Evolutionary conservation across 2,329 filamentous ascomycete species (phyloP).

Genomic region (Fusarium ambrosium): DNA sequence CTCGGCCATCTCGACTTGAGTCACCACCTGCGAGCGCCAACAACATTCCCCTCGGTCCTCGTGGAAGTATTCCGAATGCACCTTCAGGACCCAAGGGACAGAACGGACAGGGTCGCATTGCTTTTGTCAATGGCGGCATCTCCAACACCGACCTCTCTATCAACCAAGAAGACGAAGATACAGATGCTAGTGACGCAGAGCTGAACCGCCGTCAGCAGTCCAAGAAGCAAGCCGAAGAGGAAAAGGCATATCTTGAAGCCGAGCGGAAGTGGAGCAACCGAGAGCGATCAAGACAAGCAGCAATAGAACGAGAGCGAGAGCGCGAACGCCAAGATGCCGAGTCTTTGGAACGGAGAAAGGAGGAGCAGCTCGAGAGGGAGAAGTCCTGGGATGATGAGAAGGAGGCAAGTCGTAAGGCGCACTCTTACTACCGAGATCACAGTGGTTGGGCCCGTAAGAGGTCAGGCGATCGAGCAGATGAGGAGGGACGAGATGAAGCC

Average conservation of each 20-base stretch:
- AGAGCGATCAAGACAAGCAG: slow-evolving; percentile 85
- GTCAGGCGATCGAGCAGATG: slow-evolving; percentile 77
- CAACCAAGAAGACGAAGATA: slow-evolving; percentile 85
- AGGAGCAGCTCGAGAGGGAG: slow-evolving; percentile 74
- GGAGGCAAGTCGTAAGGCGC: slow-evolving; percentile 79
- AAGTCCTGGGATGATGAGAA: slow-evolving; percentile 91
- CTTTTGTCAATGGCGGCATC: slow-evolving; percentile 84
- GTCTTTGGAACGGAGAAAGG: slow-evolving; percentile 74
- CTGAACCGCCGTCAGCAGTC: slow-evolving; percentile 79
- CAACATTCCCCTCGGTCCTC: slow-evolving; percentile 56
- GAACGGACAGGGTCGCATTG: slow-evolving; percentile 72
- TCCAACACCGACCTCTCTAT: slow-evolving; percentile 70
- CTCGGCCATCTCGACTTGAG: slow-evolving; percentile 75
- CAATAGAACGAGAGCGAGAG: slow-evolving; percentile 85
- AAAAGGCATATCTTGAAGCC: slow-evolving; percentile 86
- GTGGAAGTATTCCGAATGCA: slow-evolving; percentile 75
- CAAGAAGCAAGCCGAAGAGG: slow-evolving; percentile 80
- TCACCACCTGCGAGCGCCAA: slow-evolving; percentile 80
- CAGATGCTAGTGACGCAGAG: slow-evolving; percentile 88
- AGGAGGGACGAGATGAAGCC: slow-evolving; percentile 82
- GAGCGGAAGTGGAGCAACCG: slow-evolving; percentile 93
- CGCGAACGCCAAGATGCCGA: slow-evolving; percentile 82
- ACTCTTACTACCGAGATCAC: slow-evolving; percentile 90
- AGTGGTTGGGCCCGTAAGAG: slow-evolving; percentile 88
- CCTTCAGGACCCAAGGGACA: slow-evolving; percentile 76